These are phyloP conservation scores for Calocybe cyanea DNA, from an alignment of 768 basidiomycete species.

Conservation along the genomic window DNA sequence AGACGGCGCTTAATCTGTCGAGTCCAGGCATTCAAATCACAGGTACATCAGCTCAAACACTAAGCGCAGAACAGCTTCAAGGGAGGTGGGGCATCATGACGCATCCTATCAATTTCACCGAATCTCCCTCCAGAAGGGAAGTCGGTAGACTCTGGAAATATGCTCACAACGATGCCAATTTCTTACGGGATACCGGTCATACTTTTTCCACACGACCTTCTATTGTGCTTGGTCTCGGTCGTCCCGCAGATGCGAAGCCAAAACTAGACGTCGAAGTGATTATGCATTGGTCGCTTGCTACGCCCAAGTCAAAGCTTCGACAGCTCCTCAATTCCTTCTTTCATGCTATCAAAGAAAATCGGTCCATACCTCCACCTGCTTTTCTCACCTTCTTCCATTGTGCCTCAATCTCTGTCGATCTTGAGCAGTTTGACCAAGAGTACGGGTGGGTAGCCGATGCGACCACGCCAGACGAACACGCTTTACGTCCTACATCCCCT, in stretches of 20 bases:
- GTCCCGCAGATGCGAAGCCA: not conserved
- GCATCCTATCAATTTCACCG: not conserved
- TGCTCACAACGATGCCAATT: not conserved
- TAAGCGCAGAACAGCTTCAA: not conserved
- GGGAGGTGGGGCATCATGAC: not conserved
- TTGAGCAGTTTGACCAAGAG: not conserved
- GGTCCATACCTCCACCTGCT: not conserved
- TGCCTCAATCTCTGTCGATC: not conserved
- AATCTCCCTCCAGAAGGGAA: not conserved
- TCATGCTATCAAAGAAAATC: not conserved
- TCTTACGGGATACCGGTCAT: not conserved
- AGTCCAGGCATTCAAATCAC: not conserved
- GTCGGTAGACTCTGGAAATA: constrained; percentile 1
- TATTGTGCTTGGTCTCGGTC: not conserved
- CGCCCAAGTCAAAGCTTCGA: not conserved
- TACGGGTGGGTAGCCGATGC: not conserved
- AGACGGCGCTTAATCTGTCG: not conserved
- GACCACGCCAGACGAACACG: not conserved
- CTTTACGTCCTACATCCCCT: not conserved
- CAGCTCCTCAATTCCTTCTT: not conserved
- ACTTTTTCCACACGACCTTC: not conserved
- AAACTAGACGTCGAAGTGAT: not conserved
- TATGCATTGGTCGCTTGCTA: not conserved
- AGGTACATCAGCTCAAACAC: not conserved
- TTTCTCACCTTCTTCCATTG: not conserved